A percentile compares a stretch with the other conserved stretches of the same genome.
Conservation (phyloP, 1,139 yeast genomes). For the Saccharomyces hybrid region DNA sequence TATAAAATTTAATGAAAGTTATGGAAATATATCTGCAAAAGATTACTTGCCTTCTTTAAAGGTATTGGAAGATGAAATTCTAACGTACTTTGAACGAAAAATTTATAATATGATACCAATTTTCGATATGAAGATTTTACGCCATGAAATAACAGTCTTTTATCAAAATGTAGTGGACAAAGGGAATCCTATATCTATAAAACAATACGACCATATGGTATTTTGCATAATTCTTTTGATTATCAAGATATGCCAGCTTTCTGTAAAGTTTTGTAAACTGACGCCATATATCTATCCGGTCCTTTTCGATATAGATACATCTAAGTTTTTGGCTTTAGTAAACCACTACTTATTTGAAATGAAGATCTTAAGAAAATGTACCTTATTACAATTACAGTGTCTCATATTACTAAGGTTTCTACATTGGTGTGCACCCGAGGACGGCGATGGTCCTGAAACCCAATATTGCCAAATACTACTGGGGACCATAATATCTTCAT, state of each 20-base stretch:
- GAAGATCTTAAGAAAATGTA: constrained; percentile 25
- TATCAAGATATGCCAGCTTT: constrained; percentile 21
- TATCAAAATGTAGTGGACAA: constrained; percentile 13
- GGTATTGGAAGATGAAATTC: constrained; percentile 15
- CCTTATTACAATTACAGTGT: constrained; percentile 24
- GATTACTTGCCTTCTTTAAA: constrained; percentile 15
- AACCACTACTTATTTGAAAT: constrained; percentile 19
- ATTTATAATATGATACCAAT: constrained; percentile 22
- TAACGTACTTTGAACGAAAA: constrained; percentile 19
- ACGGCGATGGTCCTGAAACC: constrained; percentile 28
- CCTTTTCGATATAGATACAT: constrained; percentile 18
- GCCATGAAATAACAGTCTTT: constrained; percentile 12
- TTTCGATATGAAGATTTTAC: constrained; percentile 16
- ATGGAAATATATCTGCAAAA: constrained; percentile 7
- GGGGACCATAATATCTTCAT: constrained; percentile 26
- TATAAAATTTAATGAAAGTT: constrained; percentile 5
- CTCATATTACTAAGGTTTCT: constrained; percentile 25
- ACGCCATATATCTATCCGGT: constrained; percentile 8
- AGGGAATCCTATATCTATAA: constrained; percentile 11
- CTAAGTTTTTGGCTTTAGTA: constrained; percentile 21
- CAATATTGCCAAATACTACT: constrained; percentile 26
- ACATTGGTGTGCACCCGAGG: constrained; percentile 31
- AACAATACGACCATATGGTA: constrained; percentile 24
- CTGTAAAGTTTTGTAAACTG: constrained; percentile 18
- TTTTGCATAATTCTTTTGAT: constrained; percentile 21